Evolutionary conservation across 192 early-diverging fungal species (phyloP), one percentile per base, ranked within the genome.

Genomic region (Backusella westeae): DNA sequence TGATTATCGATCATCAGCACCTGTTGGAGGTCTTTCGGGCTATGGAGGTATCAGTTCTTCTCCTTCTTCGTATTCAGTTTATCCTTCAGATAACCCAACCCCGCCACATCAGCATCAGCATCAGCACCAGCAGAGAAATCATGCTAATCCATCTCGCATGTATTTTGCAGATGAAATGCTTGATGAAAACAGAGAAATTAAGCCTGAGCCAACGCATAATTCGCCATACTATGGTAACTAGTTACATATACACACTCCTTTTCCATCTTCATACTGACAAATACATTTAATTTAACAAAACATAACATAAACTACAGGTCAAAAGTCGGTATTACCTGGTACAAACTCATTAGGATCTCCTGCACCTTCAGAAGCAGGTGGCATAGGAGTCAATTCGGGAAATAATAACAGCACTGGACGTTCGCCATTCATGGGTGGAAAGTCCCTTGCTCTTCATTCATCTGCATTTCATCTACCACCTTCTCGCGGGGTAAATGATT

Each of bases 391-490:
- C 12, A 63, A 29, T 29, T 63, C 56, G 21, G 23, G 23, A 63
- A 63, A 29, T 63, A 63, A 14, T 29, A 63, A 29, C 56, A 63
- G 56, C 56, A 29, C 56, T 63, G 56, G 56, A 26, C 56, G 56
- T 63, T 63, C 56, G 10, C 56, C 56, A 63, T 63, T 63, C 26
- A 63, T 63, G 56, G 23, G 56, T 9, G 56, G 56, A 63, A 63
- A 63, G 23, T 29, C 56, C 56, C 56, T 63, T 63, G 35, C 29
- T 68, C 34, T 68, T 35, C 67, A 68, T 44, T 71, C 70, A 42
- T 71, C 70, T 71, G 70, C 70, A 71, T 71, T 71, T 44, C 70
- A 71, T 71, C 42, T 49, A 49, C 70, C 70, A 19, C 44, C 70
- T 49, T 71, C 70, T 19, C 70, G 70, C 34, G 70, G 41, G 14